phyloP scores from a whole-genome alignment of 2,329 filamentous ascomycete genomes.

The Trichoderma atrobrunneum region DNA sequence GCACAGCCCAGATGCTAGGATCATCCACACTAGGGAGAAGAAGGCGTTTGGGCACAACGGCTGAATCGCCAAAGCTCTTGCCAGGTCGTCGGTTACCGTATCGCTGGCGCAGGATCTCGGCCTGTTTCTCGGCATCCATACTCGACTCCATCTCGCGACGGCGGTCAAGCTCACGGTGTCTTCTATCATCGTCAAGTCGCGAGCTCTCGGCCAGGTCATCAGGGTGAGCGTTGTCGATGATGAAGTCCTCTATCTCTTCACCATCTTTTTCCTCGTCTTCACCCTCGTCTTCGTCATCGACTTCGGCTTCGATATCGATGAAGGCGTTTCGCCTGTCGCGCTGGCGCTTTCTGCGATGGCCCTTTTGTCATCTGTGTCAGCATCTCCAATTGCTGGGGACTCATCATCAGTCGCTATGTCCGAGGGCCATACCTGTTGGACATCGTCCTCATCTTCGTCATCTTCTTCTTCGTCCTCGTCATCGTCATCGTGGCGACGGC shows the following conservation, averaged over 20 bases:
- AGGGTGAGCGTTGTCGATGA: constrained; percentile 84
- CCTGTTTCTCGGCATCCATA: constrained; percentile 91
- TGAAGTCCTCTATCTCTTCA: constrained; percentile 78
- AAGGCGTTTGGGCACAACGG: constrained; percentile 78
- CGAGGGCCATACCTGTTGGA: constrained; percentile 53
- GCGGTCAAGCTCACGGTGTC: constrained; percentile 91
- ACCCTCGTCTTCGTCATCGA: constrained; percentile 88
- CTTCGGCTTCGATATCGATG: constrained; percentile 97
- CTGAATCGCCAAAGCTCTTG: constrained; percentile 64
- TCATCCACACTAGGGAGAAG: constrained; percentile 92
- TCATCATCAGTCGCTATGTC: background rate
- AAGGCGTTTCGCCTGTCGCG: constrained; percentile 76
- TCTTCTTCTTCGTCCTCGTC: constrained; percentile 42
- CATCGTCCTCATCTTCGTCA: constrained; percentile 65
- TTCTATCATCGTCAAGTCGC: constrained; percentile 81
- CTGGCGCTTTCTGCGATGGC: constrained; percentile 77
- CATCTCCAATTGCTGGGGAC: background rate
- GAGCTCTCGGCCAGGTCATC: constrained; percentile 82
- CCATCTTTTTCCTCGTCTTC: constrained; percentile 89
- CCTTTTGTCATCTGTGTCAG: constrained; percentile 39
- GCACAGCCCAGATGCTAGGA: constrained; percentile 91
- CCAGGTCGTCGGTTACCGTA: constrained; percentile 76
- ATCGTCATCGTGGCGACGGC: constrained; percentile 27
- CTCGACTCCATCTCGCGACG: constrained; percentile 83
- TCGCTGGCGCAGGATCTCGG: constrained; percentile 78